Conservation (phyloP, 768 basidiomycete species). For the Hericium erinaceus region DNA sequence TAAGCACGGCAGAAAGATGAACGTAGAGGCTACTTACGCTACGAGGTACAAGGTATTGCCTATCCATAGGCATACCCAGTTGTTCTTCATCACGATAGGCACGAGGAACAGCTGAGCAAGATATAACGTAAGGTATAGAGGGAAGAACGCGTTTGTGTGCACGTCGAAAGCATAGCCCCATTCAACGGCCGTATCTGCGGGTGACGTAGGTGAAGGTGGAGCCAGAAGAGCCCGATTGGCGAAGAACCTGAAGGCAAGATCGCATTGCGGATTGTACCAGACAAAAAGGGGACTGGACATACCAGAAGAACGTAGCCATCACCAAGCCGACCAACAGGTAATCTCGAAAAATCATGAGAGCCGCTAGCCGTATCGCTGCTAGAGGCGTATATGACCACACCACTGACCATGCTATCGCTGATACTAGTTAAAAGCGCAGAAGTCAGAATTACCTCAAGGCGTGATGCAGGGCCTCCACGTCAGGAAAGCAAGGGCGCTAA, state of each 20-base stretch:
- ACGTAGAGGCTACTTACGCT: conserved; percentile 42
- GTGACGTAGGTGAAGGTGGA: conserved; percentile 63
- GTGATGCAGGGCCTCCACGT: neutral
- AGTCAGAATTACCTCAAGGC: neutral
- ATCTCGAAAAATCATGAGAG: conserved; percentile 84
- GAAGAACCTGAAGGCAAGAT: conserved; percentile 38
- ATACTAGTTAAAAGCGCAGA: conserved; percentile 34
- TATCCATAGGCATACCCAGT: conserved; percentile 91
- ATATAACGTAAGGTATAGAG: conserved; percentile 84
- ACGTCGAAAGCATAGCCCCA: conserved; percentile 97
- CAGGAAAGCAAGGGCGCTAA: neutral
- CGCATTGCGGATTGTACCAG: conserved; percentile 8
- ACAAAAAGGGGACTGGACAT: conserved; percentile 8
- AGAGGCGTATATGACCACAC: conserved; percentile 60
- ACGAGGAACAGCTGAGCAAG: conserved; percentile 81
- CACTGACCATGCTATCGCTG: conserved; percentile 79
- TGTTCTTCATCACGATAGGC: conserved; percentile 71
- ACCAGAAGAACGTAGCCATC: conserved; percentile 74
- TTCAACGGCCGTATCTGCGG: conserved; percentile 67
- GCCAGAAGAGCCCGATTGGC: conserved; percentile 65
- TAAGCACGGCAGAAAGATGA: neutral
- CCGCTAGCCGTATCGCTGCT: conserved; percentile 51
- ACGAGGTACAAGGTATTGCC: conserved; percentile 89
- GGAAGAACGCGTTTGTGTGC: conserved; percentile 95
- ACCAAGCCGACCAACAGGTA: conserved; percentile 74